Evolutionary conservation across 1,284 basidiomycete species (phyloP).

Genomic region (Ganoderma meredithae): DNA sequence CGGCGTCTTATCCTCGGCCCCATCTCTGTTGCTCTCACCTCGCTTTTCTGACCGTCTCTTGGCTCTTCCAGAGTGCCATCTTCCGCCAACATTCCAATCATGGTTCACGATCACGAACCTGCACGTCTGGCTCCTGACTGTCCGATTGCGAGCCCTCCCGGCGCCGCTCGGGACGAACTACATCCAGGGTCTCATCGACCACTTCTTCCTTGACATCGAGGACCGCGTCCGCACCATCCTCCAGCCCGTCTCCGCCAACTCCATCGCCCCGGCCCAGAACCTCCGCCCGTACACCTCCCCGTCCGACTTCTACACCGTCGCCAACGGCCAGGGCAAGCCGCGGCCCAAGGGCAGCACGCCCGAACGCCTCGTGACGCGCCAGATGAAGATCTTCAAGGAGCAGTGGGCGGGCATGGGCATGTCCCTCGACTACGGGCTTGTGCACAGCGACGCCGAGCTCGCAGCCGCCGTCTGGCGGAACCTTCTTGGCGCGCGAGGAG

Average conservation of each 20-base stretch:
- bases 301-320: slow-evolving; percentile 59
- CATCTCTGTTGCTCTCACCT: slow-evolving; percentile 11
- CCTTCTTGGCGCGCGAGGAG: slow-evolving; percentile 82
- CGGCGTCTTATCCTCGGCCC: neutral
- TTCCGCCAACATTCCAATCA: slow-evolving; percentile 95
- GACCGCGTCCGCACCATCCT: slow-evolving; percentile 88
- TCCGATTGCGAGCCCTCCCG: slow-evolving; percentile 88
- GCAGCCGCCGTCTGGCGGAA: slow-evolving; percentile 94
- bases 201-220: slow-evolving; percentile 97
- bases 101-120: slow-evolving; percentile 97
- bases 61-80: slow-evolving; percentile 71
- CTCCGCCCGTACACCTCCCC: slow-evolving; percentile 46
- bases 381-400: slow-evolving; percentile 93
- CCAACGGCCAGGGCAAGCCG: slow-evolving; percentile 38
- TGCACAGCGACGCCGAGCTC: slow-evolving; percentile 79
- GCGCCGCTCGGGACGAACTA: slow-evolving; percentile 67
- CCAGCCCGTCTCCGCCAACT: slow-evolving; percentile 52
- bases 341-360: slow-evolving; percentile 63
- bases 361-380: slow-evolving; percentile 83
- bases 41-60: neutral
- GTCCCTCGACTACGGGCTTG: slow-evolving; percentile 84
- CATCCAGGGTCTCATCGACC: slow-evolving; percentile 88
- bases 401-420: slow-evolving; percentile 91
- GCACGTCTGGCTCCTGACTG: slow-evolving; percentile 91
- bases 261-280: slow-evolving; percentile 25